Conservation (phyloP, 106 monocot species). For the Dendrobium nobile region DNA sequence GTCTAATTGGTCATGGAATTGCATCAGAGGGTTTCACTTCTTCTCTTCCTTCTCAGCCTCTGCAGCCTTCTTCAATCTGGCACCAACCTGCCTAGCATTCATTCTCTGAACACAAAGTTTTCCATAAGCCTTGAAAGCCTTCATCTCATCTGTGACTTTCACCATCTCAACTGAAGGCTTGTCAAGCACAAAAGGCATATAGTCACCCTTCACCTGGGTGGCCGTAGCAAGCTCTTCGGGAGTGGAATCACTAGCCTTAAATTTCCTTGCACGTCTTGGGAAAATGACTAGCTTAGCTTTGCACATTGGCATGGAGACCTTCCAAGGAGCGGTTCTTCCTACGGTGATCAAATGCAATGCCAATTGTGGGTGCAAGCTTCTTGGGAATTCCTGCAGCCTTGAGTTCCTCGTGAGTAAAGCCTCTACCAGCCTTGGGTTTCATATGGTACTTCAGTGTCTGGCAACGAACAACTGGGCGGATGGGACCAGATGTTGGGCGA, state of each 20-base stretch:
- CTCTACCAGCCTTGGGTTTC: slow-evolving; percentile 9
- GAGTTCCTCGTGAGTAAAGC: slow-evolving; percentile 56
- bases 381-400: slow-evolving; percentile 54
- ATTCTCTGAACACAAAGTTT: slow-evolving; percentile 55
- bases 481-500: slow-evolving; percentile 29
- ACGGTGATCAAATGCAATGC: slow-evolving; percentile 57
- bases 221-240: slow-evolving; percentile 32
- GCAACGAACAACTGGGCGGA: slow-evolving; percentile 52
- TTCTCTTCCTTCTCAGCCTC: slow-evolving; percentile 78
- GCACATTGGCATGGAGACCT: slow-evolving; percentile 47
- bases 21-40: slow-evolving; percentile 17
- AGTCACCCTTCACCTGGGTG: slow-evolving; percentile 26
- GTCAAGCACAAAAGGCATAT: slow-evolving; percentile 27
- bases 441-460: slow-evolving; percentile 57
- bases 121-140: slow-evolving; percentile 45
- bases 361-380: slow-evolving; percentile 55
- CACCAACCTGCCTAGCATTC: slow-evolving; percentile 51
- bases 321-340: slow-evolving; percentile 41
- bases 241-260: slow-evolving; percentile 44
- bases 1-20: background rate
- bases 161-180: slow-evolving; percentile 26
- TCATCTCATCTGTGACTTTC: slow-evolving; percentile 70
- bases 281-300: slow-evolving; percentile 35
- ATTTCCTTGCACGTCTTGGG: slow-evolving; percentile 32
- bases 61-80: slow-evolving; percentile 63